Conservation (phyloP, 495 filamentous ascomycete species). For the Penicillium coprophilum region DNA sequence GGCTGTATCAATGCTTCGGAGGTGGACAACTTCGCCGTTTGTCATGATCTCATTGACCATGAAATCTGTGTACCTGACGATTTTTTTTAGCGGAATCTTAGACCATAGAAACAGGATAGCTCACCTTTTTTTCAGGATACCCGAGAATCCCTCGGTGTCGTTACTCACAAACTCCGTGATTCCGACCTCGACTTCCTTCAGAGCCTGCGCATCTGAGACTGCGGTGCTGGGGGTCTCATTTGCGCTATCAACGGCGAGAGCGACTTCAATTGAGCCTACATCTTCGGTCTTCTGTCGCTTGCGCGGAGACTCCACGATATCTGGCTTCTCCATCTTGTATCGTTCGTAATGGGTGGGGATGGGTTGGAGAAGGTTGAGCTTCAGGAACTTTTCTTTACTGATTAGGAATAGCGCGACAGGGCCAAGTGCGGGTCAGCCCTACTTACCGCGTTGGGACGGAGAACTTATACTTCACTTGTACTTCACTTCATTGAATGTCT, state of each 20-base stretch:
- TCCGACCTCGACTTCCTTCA: slow-evolving; percentile 53
- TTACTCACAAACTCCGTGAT: slow-evolving; percentile 56
- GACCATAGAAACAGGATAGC: background rate
- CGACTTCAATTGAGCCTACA: slow-evolving; percentile 12
- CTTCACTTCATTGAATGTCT: background rate
- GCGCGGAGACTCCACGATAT: slow-evolving; percentile 42
- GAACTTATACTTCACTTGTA: background rate
- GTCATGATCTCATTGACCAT: slow-evolving; percentile 87
- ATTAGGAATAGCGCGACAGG: slow-evolving; percentile 26
- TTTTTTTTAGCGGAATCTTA: slow-evolving; percentile 5
- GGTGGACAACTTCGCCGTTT: slow-evolving; percentile 75
- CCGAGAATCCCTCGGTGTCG: slow-evolving; percentile 51
- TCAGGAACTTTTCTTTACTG: slow-evolving; percentile 23
- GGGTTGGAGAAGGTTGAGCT: slow-evolving; percentile 10
- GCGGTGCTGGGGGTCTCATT: slow-evolving; percentile 15
- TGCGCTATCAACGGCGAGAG: slow-evolving; percentile 19
- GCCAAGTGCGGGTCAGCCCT: slow-evolving; percentile 21
- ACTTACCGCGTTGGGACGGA: slow-evolving; percentile 19
- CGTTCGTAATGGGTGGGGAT: slow-evolving; percentile 8
- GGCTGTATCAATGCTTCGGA: slow-evolving; percentile 49
- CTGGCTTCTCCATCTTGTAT: slow-evolving; percentile 42
- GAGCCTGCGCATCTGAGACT: slow-evolving; percentile 30
- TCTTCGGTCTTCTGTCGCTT: slow-evolving; percentile 47
- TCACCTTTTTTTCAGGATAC: slow-evolving; percentile 60
- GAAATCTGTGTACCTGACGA: slow-evolving; percentile 84